Conservation (phyloP, 805 yeast species). For the Ascoidea asiatica region DNA sequence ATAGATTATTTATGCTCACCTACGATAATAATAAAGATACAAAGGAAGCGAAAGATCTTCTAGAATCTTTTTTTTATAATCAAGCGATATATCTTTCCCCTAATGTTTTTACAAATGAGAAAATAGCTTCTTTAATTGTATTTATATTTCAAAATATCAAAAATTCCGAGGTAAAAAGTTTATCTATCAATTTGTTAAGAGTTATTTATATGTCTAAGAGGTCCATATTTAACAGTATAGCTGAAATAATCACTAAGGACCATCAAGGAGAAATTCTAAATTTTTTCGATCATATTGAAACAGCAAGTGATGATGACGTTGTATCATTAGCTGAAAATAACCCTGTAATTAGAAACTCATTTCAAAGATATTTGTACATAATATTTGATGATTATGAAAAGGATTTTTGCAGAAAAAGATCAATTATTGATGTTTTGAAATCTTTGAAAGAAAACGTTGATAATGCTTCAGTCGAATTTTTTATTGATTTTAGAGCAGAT, state of each 20-base stretch:
- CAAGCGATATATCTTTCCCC: conserved; percentile 17
- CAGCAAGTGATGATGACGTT: conserved; percentile 18
- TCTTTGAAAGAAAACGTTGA: conserved; percentile 12
- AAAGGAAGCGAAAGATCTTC: conserved; percentile 17
- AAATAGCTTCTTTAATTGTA: conserved; percentile 20
- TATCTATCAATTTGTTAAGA: conserved; percentile 19
- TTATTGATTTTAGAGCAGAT: conserved; percentile 18
- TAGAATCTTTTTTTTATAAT: conserved; percentile 18
- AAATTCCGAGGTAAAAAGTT: conserved; percentile 8
- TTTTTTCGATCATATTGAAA: conserved; percentile 14
- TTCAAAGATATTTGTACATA: conserved; percentile 14
- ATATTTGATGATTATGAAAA: conserved; percentile 14
- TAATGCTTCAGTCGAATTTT: conserved; percentile 10
- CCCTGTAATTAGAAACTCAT: conserved; percentile 8
- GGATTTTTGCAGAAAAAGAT: conserved; percentile 10
- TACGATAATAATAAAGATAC: conserved; percentile 10
- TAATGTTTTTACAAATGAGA: conserved; percentile 21
- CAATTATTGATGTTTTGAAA: conserved; percentile 8
- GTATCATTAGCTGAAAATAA: conserved; percentile 10
- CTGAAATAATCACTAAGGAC: conserved; percentile 15
- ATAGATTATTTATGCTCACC: conserved; percentile 18
- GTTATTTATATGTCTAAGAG: conserved; percentile 20
- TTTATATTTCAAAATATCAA: conserved; percentile 12
- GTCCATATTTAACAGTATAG: conserved; percentile 15
- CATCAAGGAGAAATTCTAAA: conserved; percentile 10